These are phyloP conservation scores for Populus trichocarpa DNA, from an alignment of 441 rosid species.

Conservation along the genomic window DNA sequence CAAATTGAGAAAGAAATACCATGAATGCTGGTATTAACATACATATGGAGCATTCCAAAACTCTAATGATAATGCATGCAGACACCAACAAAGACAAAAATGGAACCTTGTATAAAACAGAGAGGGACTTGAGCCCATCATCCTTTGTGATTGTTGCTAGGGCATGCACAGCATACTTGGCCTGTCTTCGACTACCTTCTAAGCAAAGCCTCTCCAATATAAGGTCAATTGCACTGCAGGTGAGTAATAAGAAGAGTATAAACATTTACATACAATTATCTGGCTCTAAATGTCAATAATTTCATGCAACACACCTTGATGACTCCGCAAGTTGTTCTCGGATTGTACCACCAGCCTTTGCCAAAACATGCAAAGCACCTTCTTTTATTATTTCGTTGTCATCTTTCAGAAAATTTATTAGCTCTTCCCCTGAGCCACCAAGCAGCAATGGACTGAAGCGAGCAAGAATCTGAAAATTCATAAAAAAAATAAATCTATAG, in stretches of 20 bases:
- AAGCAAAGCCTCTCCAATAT: slow-evolving; percentile 86
- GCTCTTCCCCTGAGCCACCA: slow-evolving; percentile 80
- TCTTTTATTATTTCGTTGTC: slow-evolving; percentile 82
- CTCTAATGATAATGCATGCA: background rate
- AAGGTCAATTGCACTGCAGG: slow-evolving; percentile 86
- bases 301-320: slow-evolving; percentile 59
- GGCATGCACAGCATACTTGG: slow-evolving; percentile 98
- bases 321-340: slow-evolving; percentile 85
- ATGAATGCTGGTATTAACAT: slow-evolving; percentile 15
- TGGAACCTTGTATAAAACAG: slow-evolving; percentile 91
- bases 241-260: slow-evolving; percentile 22
- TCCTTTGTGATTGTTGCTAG: slow-evolving; percentile 98
- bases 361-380: slow-evolving; percentile 89
- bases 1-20: slow-evolving; percentile 27
- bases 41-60: background rate
- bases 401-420: slow-evolving; percentile 78
- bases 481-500: background rate
- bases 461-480: slow-evolving; percentile 72
- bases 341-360: slow-evolving; percentile 95
- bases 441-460: slow-evolving; percentile 79
- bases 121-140: slow-evolving; percentile 95
- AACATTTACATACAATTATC: slow-evolving; percentile 20
- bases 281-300: background rate
- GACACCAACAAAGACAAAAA: background rate
- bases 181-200: slow-evolving; percentile 97